phyloP scores from a whole-genome alignment of 345 rosid species.

The Aethionema arabicum region DNA sequence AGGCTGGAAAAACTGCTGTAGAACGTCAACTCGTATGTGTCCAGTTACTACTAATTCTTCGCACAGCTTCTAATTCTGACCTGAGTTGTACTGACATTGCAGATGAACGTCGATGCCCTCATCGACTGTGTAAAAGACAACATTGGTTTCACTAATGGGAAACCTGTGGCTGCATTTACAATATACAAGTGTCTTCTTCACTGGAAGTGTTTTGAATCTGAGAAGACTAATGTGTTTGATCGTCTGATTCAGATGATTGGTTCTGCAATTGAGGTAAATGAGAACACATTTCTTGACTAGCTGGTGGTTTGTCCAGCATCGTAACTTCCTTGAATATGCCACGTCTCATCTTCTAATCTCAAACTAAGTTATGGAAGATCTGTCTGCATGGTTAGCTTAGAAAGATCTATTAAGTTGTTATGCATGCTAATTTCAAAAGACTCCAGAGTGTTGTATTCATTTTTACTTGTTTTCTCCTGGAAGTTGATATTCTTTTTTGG shows the following conservation, averaged over 20 bases:
- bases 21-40: constrained; percentile 84
- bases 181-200: constrained; percentile 91
- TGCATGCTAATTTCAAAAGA: no score
- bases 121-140: constrained; percentile 77
- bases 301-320: not conserved
- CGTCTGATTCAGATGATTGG: constrained; percentile 99
- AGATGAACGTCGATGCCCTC: constrained; percentile 91
- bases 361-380: constrained; percentile 1
- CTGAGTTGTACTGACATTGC: constrained; percentile 35
- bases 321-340: not conserved
- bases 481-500: no score
- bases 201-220: constrained; percentile 99
- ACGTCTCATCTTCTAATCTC: not conserved
- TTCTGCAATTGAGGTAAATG: constrained; percentile 87
- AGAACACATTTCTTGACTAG: constrained; percentile 9
- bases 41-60: constrained; percentile 6
- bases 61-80: constrained; percentile 21
- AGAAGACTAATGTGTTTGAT: constrained; percentile 94
- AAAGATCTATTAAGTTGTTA: no score
- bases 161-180: constrained; percentile 93
- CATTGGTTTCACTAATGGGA: constrained; percentile 86
- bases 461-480: no score
- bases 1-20: constrained; percentile 58
- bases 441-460: no score
- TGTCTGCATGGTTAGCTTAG: not conserved